Base-by-base conservation (phyloP, 2,329 filamentous ascomycete species). In the Ascochyta lentis region DNA sequence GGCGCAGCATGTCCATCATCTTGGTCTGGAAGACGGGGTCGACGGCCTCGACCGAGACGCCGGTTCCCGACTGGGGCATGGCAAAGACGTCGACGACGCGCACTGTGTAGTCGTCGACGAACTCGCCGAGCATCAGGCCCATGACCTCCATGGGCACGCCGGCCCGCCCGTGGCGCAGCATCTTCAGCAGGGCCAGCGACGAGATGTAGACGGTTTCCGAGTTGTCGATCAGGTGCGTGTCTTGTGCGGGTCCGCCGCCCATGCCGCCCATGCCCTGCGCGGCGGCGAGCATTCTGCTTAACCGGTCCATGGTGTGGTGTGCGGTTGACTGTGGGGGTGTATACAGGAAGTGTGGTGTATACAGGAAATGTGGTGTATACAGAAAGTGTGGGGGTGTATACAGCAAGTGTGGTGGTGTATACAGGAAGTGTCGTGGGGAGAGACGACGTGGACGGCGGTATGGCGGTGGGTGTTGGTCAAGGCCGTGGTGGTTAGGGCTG, bases 141-240 rank as follows among this genome's bases (percentile, higher is more conserved):
- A 99, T 99, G 76, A 99, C 95, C 83, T 99, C 95, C 95, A 99
- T 99, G 19, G 95, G 95, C 64, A 99, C 95, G 81, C 95, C 95
- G 37, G 95, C 95, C 66, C 95, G 90, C 63, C 95, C 95, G 79
- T 99, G 95, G 76, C 95, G 89, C 78, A 99, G 84, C 95, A 99
- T 99, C 85, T 99, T 99, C 69, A 99, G 84, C 49, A 99, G 85
- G 48, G 95, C 95, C 59, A 99, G 87, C 44, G 95, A 99, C 48
- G 95, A 99, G 71, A 99, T 99, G 81, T 99, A 96, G 67, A 99
- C 95, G 31, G 95, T 99, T 82, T 99, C 95, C 70, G 94, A 96
- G 81, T 99, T 99, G 77, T 99, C 95, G 77, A 99, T 96, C 58
- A 99, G 86, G 74, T 89, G 93, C 35, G 94, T 95, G 71, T 98